phyloP scores from a whole-genome alignment of 257 asterid genomes.

The Jacaranda copaia region DNA sequence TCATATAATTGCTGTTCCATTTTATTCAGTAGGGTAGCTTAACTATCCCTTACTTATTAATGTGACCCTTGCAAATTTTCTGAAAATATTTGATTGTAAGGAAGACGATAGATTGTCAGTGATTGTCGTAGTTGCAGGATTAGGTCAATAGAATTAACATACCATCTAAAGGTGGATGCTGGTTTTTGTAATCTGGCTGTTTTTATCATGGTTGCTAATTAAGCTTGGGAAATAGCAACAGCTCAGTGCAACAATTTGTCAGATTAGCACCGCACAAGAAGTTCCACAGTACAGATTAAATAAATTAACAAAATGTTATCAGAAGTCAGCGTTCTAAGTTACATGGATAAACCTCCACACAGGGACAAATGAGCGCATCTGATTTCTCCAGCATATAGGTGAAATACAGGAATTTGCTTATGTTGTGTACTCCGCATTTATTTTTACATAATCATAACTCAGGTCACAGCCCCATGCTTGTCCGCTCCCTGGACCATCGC shows the following conservation, averaged over 20 bases:
- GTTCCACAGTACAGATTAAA: background rate
- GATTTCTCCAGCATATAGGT: too few species aligned
- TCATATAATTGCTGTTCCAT: background rate
- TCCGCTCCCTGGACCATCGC: conserved; percentile 83
- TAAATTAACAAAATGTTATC: background rate
- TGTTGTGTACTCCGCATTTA: conserved; percentile 87
- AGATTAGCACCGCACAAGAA: background rate
- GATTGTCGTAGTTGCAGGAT: too few species aligned
- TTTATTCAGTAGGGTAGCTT: background rate
- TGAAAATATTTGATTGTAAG: too few species aligned
- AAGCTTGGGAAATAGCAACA: background rate
- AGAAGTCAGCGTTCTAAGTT: background rate
- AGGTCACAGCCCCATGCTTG: conserved; percentile 97
- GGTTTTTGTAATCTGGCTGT: background rate
- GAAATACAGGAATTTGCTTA: background rate
- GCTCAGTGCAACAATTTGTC: background rate
- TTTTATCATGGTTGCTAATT: background rate
- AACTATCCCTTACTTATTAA: background rate
- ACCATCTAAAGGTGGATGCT: background rate
- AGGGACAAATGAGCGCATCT: background rate
- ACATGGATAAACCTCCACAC: background rate
- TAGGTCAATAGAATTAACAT: too few species aligned
- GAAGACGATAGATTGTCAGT: too few species aligned
- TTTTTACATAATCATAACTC: conserved; percentile 92
- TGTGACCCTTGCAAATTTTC: too few species aligned